Percentiles rank a stretch among this genome's conserved stretches.
These are phyloP conservation scores for Ceratocystis harringtonii DNA, from an alignment of 2,329 filamentous ascomycete species.

Conservation along the genomic window DNA sequence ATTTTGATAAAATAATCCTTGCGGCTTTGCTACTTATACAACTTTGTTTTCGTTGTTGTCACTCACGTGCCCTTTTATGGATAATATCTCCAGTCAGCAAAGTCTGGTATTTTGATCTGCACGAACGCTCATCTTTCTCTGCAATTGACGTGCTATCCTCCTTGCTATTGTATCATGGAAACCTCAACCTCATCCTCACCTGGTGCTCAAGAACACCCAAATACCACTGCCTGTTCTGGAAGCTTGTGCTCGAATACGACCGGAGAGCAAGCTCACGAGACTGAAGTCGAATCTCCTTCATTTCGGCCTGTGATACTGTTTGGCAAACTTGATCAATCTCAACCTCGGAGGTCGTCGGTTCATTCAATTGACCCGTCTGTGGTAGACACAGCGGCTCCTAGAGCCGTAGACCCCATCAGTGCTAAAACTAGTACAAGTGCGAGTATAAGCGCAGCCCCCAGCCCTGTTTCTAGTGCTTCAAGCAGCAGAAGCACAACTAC, in stretches of 20 bases:
- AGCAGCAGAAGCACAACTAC: background rate
- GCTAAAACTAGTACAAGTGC: background rate
- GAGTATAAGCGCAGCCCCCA: background rate
- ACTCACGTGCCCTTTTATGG: constrained; percentile 7
- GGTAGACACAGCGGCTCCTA: background rate
- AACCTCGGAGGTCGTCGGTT: background rate
- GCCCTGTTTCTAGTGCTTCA: background rate
- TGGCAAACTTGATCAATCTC: background rate
- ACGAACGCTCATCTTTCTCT: background rate
- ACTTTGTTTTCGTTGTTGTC: background rate
- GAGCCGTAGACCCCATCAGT: background rate
- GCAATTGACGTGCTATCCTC: background rate
- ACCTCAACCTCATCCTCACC: background rate
- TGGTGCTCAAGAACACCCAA: background rate
- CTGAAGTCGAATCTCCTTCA: background rate
- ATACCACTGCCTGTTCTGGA: background rate
- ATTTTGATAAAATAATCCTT: constrained; percentile 1
- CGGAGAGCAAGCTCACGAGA: background rate
- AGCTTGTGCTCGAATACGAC: background rate
- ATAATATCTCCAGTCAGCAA: background rate
- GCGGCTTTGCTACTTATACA: background rate
- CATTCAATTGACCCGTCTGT: background rate
- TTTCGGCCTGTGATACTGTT: background rate
- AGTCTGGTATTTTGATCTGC: background rate
- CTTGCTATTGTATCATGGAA: background rate